These are phyloP conservation scores for Tulasnella sp. DNA, from an alignment of 768 basidiomycete species.

Conservation along the genomic window DNA sequence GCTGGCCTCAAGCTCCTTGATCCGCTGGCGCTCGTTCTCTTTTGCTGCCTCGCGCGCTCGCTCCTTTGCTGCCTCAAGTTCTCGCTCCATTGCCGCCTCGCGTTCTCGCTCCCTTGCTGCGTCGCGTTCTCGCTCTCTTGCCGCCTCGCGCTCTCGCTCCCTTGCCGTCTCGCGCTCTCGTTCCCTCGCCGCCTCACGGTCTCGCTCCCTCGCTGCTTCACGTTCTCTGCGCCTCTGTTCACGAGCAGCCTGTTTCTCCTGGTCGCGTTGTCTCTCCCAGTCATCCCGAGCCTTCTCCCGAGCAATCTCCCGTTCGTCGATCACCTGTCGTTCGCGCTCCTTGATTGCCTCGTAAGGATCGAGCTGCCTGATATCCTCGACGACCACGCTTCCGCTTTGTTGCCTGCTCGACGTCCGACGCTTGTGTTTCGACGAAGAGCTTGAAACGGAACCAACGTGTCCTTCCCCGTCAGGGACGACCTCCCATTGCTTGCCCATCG, in stretches of 20 bases:
- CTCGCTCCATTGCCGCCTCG: neutral
- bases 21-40: constrained; percentile 2
- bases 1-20: neutral
- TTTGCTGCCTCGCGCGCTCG: constrained; percentile 8
- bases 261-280: neutral
- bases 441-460: neutral
- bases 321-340: constrained; percentile 11
- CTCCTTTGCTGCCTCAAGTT: neutral
- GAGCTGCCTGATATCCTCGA: neutral
- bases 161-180: neutral
- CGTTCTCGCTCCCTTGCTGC: neutral
- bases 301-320: constrained; percentile 3
- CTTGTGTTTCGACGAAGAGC: neutral
- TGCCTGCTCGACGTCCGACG: constrained; percentile 11
- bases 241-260: neutral
- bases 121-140: constrained; percentile 5
- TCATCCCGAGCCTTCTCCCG: constrained; percentile 1
- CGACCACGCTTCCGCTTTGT: neutral
- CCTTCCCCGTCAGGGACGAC: neutral
- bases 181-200: neutral
- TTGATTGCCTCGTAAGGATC: neutral
- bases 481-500: constrained; percentile 10
- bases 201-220: neutral
- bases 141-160: neutral
- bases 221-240: neutral